phyloP scores from a whole-genome alignment of 345 rosid species.

The Moricandia moricandioides region DNA sequence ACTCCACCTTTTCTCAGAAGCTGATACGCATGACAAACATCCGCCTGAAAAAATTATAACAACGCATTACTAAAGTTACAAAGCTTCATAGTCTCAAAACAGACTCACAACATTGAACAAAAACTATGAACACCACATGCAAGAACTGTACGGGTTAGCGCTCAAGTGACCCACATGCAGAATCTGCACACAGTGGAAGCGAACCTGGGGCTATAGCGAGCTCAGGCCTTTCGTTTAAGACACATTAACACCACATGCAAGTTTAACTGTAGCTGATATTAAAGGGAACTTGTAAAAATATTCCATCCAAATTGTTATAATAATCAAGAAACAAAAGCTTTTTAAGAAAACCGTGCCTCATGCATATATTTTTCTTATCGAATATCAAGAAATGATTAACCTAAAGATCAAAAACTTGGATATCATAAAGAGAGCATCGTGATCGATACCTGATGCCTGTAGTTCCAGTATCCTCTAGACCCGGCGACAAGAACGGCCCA shows the following conservation, averaged over 20 bases:
- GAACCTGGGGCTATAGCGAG: background rate
- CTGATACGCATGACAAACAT: slow-evolving; percentile 95
- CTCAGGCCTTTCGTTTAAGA: background rate
- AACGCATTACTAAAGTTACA: background rate
- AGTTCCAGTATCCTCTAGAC: slow-evolving; percentile 92
- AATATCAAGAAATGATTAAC: background rate
- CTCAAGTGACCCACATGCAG: background rate
- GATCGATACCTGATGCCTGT: slow-evolving; percentile 70
- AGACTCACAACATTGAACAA: background rate
- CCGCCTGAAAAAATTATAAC: slow-evolving; percentile 47
- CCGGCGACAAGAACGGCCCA: slow-evolving; percentile 99
- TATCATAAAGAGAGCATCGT: background rate
- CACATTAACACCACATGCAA: background rate
- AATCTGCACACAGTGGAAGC: background rate
- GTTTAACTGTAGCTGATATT: background rate
- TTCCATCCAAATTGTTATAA: too few species aligned
- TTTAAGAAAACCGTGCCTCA: background rate
- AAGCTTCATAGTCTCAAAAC: background rate
- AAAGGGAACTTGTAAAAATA: background rate
- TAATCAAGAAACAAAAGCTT: background rate
- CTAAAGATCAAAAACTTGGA: background rate
- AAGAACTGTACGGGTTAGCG: background rate
- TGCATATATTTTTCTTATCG: background rate
- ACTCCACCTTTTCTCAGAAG: slow-evolving; percentile 78
- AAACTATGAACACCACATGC: background rate